Base-by-base conservation (phyloP, 371 early-diverging fungal species). In the Mortierella sp. region DNA sequence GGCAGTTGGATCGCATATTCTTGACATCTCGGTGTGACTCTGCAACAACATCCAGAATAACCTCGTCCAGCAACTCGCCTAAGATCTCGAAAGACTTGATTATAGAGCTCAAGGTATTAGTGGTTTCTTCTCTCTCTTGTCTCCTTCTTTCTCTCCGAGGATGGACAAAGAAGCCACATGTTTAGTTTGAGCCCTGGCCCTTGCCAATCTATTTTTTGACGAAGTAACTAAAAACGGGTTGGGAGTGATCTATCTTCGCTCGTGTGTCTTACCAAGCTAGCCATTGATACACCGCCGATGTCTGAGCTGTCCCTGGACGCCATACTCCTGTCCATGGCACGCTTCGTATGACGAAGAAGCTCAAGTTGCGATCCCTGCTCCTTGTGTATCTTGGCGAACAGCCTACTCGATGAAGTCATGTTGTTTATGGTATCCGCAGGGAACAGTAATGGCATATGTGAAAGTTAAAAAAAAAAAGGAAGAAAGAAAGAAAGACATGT, bases 11-110 rank as follows among this genome's bases (percentile, higher is more conserved):
- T 6, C 86, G 84, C 62, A 87, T 85, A 57, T 85, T 80, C 70
- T 88, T 91, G 47, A 87, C 84, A 67, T 92, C 92, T 65, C 88
- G 82, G 67, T 94, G 94, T 19, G 87, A 85, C 58, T 92, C 92
- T 69, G 89, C 88, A 13, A 90, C 73, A 0, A 92, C 90, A 76
- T 93, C 94, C 40, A 88, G 83, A 15, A 92, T 84, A 58, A 90
- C 88, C 75, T 93, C 93, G 55, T 92, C 92, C 41, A 94, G 75
- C 21, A 91, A 72, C 57, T 90, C 90, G 52, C 88, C 67, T 36
- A 79, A 45, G 43, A 79, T 74, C 48, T 79, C 80, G 60, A 79
- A 79, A 1, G 80, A 74, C 80, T 79, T 64, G 4, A n/a, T 33
- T 24, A 33, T 24, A 40, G 19, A 15, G 5, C 15, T 7, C 36